These are phyloP conservation scores for Aegilops speltoides DNA, from an alignment of 176 grass and related monocot species.

Conservation along the genomic window DNA sequence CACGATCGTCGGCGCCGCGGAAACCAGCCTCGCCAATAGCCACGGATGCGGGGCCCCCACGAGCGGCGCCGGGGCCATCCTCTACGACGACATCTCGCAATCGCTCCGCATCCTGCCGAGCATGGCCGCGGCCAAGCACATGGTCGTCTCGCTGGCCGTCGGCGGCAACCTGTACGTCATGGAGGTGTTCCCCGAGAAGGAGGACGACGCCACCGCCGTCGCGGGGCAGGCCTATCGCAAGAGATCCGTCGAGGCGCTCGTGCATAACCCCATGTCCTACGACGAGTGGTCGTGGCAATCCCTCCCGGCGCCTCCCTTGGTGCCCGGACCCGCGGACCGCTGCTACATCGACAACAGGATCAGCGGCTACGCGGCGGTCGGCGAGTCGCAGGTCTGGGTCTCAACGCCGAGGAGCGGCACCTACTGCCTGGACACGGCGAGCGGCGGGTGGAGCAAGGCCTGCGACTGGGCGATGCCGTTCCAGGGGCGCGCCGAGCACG, in stretches of 20 bases:
- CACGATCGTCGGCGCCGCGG: neutral
- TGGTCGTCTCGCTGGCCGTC: neutral
- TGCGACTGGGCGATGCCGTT: neutral
- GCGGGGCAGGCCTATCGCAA: neutral
- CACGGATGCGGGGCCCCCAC: neutral
- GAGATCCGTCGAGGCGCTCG: no score
- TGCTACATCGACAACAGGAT: no score
- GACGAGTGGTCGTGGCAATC: neutral
- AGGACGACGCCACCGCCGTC: neutral
- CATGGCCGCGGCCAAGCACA: neutral
- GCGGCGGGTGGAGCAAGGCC: neutral
- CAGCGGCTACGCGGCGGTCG: no score
- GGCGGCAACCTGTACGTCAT: neutral
- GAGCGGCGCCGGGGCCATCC: neutral
- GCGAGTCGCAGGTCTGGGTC: neutral
- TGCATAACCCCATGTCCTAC: neutral
- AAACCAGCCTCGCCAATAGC: neutral
- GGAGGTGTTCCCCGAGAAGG: neutral
- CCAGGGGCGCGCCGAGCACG: neutral
- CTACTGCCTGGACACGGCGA: neutral
- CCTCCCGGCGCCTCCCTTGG: neutral
- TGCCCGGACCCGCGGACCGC: no score
- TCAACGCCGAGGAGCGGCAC: neutral
- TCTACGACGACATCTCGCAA: neutral
- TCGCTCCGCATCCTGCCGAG: neutral